Evolutionary conservation across 73 alveolate genomes (phyloP).

Genomic region (Paramecium primaurelia): DNA sequence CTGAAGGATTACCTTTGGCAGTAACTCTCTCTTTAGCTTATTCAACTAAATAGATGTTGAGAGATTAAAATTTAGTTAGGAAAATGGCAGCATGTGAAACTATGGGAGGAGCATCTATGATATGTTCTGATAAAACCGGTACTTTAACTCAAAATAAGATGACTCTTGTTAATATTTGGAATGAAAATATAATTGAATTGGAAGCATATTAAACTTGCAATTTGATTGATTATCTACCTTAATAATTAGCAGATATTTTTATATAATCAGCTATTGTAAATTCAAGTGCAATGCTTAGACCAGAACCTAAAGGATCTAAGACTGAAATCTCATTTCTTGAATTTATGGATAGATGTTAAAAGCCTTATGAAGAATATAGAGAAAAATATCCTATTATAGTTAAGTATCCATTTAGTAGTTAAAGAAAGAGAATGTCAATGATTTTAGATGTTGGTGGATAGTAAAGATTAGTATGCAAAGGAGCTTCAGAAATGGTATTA

Average conservation of each 20-base stretch:
- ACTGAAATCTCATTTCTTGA: slow-evolving; percentile 72
- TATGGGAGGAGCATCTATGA: slow-evolving; percentile 86
- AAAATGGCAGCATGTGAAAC: slow-evolving; percentile 84
- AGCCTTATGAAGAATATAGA: slow-evolving; percentile 8
- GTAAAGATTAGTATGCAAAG: slow-evolving; percentile 71
- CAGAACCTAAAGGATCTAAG: slow-evolving; percentile 66
- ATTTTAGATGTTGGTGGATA: slow-evolving; percentile 60
- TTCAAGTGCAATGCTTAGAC: slow-evolving; percentile 52
- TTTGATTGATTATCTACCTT: not conserved
- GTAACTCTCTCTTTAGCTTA: slow-evolving; percentile 74
- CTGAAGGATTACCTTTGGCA: slow-evolving; percentile 80
- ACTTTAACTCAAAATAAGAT: slow-evolving; percentile 75
- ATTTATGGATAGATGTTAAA: slow-evolving; percentile 30
- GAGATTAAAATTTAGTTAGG: slow-evolving; percentile 73
- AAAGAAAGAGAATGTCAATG: slow-evolving; percentile 75
- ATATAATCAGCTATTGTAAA: slow-evolving; percentile 27
- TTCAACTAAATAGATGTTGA: slow-evolving; percentile 73
- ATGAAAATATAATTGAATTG: slow-evolving; percentile 18
- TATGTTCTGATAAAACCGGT: slow-evolving; percentile 81
- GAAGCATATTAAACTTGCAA: not conserved
- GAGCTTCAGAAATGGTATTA: slow-evolving; percentile 77
- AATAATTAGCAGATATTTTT: slow-evolving; percentile 24
- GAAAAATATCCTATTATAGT: not conserved
- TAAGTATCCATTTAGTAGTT: slow-evolving; percentile 76
- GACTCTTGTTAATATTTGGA: slow-evolving; percentile 60